Percentiles rank a stretch among this genome's conserved stretches.
Conservation (phyloP, 345 rosid genomes). For the Brassica nigra region DNA sequence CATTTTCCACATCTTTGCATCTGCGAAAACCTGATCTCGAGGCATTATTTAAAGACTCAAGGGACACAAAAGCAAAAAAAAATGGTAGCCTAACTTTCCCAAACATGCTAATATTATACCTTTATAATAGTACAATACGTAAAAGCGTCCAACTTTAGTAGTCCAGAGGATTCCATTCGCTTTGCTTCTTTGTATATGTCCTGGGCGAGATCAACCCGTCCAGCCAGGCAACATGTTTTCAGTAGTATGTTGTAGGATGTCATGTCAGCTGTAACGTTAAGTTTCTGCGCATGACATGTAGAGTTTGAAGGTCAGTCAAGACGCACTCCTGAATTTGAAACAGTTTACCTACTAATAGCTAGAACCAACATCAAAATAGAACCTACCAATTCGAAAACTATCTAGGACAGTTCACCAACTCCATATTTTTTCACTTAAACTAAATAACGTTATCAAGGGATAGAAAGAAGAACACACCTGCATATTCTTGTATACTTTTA, state of each 20-base stretch:
- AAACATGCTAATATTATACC: slow-evolving; percentile 46
- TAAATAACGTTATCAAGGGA: slow-evolving; percentile 2
- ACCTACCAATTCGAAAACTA: not conserved
- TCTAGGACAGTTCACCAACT: slow-evolving; percentile 14
- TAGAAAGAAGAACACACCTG: slow-evolving; percentile 52
- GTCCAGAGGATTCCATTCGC: slow-evolving; percentile 66
- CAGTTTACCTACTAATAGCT: not conserved
- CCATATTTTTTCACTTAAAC: not conserved
- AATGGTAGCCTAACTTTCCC: not conserved
- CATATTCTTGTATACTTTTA: slow-evolving; percentile 69
- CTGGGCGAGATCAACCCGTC: slow-evolving; percentile 81
- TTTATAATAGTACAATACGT: slow-evolving; percentile 91
- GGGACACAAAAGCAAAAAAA: slow-evolving; percentile 6
- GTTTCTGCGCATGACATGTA: slow-evolving; percentile 53
- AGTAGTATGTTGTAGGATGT: slow-evolving; percentile 86
- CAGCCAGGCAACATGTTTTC: slow-evolving; percentile 87
- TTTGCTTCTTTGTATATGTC: slow-evolving; percentile 73
- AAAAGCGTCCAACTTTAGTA: slow-evolving; percentile 74
- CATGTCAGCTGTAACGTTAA: slow-evolving; percentile 67
- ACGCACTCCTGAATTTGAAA: not conserved
- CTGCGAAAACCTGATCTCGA: slow-evolving; percentile 73
- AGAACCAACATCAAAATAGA: not conserved
- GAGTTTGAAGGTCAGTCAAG: slow-evolving; percentile 24
- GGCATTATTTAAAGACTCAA: slow-evolving; percentile 22
- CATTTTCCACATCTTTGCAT: slow-evolving; percentile 89